phyloP scores from a whole-genome alignment of 768 basidiomycete genomes.

The Phylloporus sp. region DNA sequence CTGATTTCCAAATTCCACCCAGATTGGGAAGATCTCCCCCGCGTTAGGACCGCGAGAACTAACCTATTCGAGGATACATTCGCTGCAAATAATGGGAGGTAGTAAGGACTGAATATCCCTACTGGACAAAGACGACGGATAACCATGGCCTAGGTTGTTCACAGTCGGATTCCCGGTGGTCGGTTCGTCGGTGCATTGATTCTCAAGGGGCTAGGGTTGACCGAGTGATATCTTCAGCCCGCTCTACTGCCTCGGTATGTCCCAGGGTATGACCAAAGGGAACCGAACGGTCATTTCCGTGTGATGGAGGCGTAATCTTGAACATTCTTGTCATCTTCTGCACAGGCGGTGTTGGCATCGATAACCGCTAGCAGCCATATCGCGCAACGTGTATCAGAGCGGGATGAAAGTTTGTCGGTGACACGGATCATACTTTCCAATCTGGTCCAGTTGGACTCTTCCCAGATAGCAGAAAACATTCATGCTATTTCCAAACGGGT shows the following conservation, averaged over 20 bases:
- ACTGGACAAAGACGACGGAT: background rate
- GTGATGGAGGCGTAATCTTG: slow-evolving; percentile 1
- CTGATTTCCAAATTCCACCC: background rate
- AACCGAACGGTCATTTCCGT: slow-evolving; percentile 9
- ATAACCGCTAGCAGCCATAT: slow-evolving; percentile 1
- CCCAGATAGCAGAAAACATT: background rate
- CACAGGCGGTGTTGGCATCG: slow-evolving; percentile 2
- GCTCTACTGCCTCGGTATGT: background rate
- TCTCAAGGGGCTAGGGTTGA: background rate
- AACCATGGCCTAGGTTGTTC: background rate
- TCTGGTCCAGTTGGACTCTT: slow-evolving; percentile 4
- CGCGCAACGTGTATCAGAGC: slow-evolving; percentile 9
- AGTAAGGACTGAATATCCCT: background rate
- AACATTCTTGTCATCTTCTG: slow-evolving; percentile 3
- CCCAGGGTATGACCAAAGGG: slow-evolving; percentile 1
- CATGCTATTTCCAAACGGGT: slow-evolving; percentile 7
- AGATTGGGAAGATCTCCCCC: background rate
- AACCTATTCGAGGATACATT: background rate
- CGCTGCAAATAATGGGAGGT: background rate
- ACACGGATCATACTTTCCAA: slow-evolving; percentile 11
- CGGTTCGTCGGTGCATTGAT: background rate
- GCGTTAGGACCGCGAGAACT: background rate
- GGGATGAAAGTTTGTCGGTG: slow-evolving; percentile 1
- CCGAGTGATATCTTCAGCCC: background rate
- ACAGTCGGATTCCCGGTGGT: background rate